These are phyloP conservation scores for Bocquillonia castaneifolia DNA, from an alignment of 441 rosid species.

Conservation along the genomic window DNA sequence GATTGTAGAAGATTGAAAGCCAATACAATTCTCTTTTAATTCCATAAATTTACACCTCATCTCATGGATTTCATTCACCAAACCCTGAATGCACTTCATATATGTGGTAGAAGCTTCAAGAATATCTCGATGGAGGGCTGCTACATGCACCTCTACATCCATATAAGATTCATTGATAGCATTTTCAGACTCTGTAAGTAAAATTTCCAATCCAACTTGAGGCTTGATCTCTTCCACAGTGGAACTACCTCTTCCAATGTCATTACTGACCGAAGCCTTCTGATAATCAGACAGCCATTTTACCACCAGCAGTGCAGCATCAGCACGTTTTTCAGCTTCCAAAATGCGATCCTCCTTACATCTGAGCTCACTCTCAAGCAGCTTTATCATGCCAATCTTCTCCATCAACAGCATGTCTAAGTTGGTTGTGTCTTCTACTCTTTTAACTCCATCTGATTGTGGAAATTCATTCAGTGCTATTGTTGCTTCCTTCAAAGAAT, in stretches of 20 bases:
- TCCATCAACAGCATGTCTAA: conserved; percentile 36
- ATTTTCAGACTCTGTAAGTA: conserved; percentile 30
- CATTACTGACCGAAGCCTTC: conserved; percentile 24
- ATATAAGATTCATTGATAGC: conserved; percentile 27
- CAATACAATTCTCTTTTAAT: conserved; percentile 26
- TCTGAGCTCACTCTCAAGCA: conserved; percentile 37
- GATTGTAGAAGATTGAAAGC: conserved; percentile 14
- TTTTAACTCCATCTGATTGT: conserved; percentile 32
- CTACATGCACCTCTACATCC: conserved; percentile 30
- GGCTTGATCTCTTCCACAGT: conserved; percentile 28
- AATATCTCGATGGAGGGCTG: conserved; percentile 27
- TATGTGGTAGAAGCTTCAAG: conserved; percentile 28
- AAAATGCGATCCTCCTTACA: conserved; percentile 34
- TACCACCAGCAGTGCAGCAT: conserved; percentile 43
- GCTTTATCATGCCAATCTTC: conserved; percentile 39
- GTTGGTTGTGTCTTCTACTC: conserved; percentile 34
- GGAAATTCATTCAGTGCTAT: conserved; percentile 53
- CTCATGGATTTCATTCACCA: conserved; percentile 34
- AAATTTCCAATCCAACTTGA: conserved; percentile 32
- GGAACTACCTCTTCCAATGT: conserved; percentile 23
- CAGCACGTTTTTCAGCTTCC: conserved; percentile 46
- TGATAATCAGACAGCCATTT: conserved; percentile 53
- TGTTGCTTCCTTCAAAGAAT: conserved; percentile 69
- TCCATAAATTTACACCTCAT: conserved; percentile 26
- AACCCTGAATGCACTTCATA: conserved; percentile 28